A percentile compares a stretch with the other conserved stretches of the same genome.
These are phyloP conservation scores for Zarea fungicola DNA, from an alignment of 2,329 filamentous ascomycete genomes.

Conservation along the genomic window DNA sequence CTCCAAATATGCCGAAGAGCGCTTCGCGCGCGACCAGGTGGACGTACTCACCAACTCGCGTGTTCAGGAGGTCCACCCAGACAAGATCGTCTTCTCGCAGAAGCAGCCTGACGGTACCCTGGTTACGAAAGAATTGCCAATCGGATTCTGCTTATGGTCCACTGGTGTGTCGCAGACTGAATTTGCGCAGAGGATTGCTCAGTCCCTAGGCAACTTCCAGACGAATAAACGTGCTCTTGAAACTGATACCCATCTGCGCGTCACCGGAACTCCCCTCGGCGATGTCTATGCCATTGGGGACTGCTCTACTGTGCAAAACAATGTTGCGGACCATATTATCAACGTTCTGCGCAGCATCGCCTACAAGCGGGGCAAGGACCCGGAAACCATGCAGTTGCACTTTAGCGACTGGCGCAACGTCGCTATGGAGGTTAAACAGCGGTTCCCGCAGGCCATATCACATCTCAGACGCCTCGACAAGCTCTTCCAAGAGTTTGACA, in stretches of 20 bases:
- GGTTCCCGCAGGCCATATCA: slow-evolving; percentile 84
- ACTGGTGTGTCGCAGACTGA: slow-evolving; percentile 87
- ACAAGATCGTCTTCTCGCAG: slow-evolving; percentile 87
- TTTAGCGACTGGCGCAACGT: slow-evolving; percentile 87
- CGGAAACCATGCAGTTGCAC: slow-evolving; percentile 77
- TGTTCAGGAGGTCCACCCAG: slow-evolving; percentile 78
- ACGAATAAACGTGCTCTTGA: slow-evolving; percentile 89
- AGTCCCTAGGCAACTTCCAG: slow-evolving; percentile 70
- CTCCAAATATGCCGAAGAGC: slow-evolving; percentile 84
- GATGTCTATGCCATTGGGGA: slow-evolving; percentile 97
- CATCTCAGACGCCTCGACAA: slow-evolving; percentile 87
- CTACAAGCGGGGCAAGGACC: slow-evolving; percentile 87
- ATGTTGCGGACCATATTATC: slow-evolving; percentile 85
- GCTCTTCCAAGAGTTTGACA: slow-evolving; percentile 88
- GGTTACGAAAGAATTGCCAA: slow-evolving; percentile 87
- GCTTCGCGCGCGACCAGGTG: slow-evolving; percentile 86
- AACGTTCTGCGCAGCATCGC: slow-evolving; percentile 84
- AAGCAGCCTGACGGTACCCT: slow-evolving; percentile 66
- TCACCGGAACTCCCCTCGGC: slow-evolving; percentile 82
- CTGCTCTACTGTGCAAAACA: slow-evolving; percentile 96
- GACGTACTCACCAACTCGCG: slow-evolving; percentile 89
- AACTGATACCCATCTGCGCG: slow-evolving; percentile 86
- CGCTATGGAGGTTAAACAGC: slow-evolving; percentile 74
- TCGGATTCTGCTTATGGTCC: slow-evolving; percentile 96
- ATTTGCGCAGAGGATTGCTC: slow-evolving; percentile 69